Base-by-base conservation (phyloP, 176 grass and related monocot genomes). In the Zoysia japonica region DNA sequence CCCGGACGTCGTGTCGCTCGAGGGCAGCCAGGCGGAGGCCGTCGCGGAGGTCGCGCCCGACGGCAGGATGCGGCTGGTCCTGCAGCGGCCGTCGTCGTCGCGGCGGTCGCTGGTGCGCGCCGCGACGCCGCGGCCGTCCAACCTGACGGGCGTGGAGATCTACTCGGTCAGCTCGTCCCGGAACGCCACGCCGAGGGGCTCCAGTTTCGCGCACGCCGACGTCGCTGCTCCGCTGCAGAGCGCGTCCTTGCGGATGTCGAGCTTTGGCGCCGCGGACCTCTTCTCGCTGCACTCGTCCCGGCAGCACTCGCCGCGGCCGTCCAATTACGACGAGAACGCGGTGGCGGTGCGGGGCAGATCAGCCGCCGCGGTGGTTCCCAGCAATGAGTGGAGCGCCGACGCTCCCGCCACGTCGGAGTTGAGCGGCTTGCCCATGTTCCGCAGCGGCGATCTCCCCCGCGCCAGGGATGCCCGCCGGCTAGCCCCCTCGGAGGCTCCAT, bases 261-360 rank as follows among this genome's bases (percentile, higher is more conserved):
- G 80, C 89, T 90, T 97, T 65, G 85, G 94, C 64, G 68, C 91
- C 3, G 91, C 89, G 0, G 91, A 97, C 51, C 80, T 90, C 9
- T 91, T 93, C 88, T 97, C 91, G 16, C 78, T 93, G 66, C 88
- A 91, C 68, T 90, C 89, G 16, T 93, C 93, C 17, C 76, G 85
- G 66, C 80, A 83, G 54, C 85, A 64, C 7, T 89, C 83, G 67
- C 83, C 90, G 59, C 62, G 83, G 54, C 80, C 63, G 37, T 92
- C 87, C 7, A 89, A 68, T 78, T 86, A 84, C 19, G 85, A 75
- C 50, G 83, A 83, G 7, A 40, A 70, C 7, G 70, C 51, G 28
- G 74, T 17, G 74, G 80, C 53, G 13, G 12, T 16, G 28, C 28
- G 28, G 28, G 16, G 53, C 15, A 72, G 83, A 63, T 84, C 86